Conservation (phyloP, 192 early-diverging fungal species). For the Jimgerdemannia lactiflua region DNA sequence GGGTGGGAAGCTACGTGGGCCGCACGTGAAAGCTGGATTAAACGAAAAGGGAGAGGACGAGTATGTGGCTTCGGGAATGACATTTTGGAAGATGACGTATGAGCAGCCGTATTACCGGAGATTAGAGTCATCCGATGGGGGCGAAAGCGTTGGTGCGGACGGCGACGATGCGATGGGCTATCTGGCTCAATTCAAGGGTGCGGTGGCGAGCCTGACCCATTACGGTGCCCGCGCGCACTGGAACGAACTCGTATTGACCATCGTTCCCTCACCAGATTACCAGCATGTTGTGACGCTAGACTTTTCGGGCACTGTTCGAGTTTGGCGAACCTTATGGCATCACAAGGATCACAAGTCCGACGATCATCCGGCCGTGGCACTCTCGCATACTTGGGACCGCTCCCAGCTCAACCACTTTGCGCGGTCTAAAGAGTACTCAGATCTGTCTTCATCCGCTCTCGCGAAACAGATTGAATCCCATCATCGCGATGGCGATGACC, state of each 20-base stretch:
- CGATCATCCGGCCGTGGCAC: constrained; percentile 14
- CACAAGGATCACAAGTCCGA: constrained; percentile 7
- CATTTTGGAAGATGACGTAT: neutral
- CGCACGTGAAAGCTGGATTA: neutral
- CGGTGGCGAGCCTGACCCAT: neutral
- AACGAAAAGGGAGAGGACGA: neutral
- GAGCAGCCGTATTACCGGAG: neutral
- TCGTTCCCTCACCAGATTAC: constrained; percentile 26
- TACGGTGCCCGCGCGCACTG: neutral
- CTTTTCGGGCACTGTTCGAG: constrained; percentile 31
- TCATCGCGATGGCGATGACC: constrained; percentile 22
- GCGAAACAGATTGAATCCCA: constrained; percentile 24
- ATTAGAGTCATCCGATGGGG: neutral
- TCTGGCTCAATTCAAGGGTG: neutral
- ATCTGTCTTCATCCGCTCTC: constrained; percentile 31
- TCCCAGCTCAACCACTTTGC: constrained; percentile 42
- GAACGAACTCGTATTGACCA: constrained; percentile 23
- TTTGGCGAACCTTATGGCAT: constrained; percentile 24
- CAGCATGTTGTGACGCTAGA: constrained; percentile 31
- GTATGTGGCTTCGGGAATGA: neutral
- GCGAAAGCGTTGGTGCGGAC: neutral
- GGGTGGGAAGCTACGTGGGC: neutral
- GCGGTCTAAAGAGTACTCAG: constrained; percentile 28
- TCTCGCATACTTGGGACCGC: constrained; percentile 29
- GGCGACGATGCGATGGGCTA: neutral